Base-by-base conservation (phyloP, 1,284 basidiomycete species). In the Fereydounia khargensis region DNA sequence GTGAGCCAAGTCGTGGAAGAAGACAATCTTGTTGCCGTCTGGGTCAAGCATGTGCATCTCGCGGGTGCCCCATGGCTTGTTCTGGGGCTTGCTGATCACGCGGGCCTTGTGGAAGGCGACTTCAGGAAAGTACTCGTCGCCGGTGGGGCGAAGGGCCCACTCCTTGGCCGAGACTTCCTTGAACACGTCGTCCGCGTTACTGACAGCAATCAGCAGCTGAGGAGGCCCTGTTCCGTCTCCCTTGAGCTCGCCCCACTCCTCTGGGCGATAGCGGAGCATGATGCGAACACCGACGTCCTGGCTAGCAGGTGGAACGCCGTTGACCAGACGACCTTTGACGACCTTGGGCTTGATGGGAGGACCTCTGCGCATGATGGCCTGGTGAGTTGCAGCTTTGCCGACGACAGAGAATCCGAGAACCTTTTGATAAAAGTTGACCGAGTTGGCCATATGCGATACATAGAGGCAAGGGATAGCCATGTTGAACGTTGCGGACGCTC, bases 41-140 rank as follows among this genome's bases (percentile, higher is more conserved):
- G 66, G 63, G 22, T 68, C 66, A n/a, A 64, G 43, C 6, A 68
- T 35, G 9, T 52, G 46, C 19, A 60, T 35, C 45, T 68, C 66
- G 14, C 63, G 37, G 20, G 63, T 59, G 18, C 63, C 60, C 63
- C 64, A 60, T 2, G 60, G 53, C 50, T 57, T 56, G 44, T 59
- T 61, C 42, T 68, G 60, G 6, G 63, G 63, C 24, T 56, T 60
- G 22, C 46, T 40, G 10, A 54, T 17, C 25, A 68, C 33, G 22
- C 53, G 54, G n/a, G 54, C 66, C 31, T 53, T 53, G 14, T 46
- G 47, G 22, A 53, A 33, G 16, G 52, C 53, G 21, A 61, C 44
- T 31, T 56, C 47, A 11, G 66, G 66, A 31, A 65, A 68, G 51
- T 68, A 68, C 40, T 58, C 63, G 22, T 25, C 17, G 23, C 53